Base-by-base conservation (phyloP, 2,329 filamentous ascomycete species). In the Colletotrichum scovillei region DNA sequence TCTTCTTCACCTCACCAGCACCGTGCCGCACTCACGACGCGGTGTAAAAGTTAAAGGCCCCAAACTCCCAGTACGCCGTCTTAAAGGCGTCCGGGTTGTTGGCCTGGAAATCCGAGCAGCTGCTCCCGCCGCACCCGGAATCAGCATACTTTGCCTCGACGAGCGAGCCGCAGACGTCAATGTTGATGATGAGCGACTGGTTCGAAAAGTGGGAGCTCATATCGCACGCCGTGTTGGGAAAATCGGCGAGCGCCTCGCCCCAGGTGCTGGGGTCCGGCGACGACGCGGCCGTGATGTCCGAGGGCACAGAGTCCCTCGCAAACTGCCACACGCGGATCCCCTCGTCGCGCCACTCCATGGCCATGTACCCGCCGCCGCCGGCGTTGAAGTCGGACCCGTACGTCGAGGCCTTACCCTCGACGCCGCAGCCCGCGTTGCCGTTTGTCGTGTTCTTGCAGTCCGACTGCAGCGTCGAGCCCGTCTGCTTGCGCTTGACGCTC, bases 261-360 rank as follows among this genome's bases (percentile, higher is more conserved):
- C 92, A 94, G 2, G 83, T 82, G 60, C 85, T 87, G 0, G 92
- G 91, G 75, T 93, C 86, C 0, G 92, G 92, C 57, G 77, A 84
- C 63, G 83, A 80, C 73, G 78, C 77, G 1, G 82, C 42, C 42
- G 42, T 80, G 73, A 93, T 87, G 76, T 92, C 89, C 16, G 76
- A 62, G 1, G 90, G 90, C 16, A 91, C 83, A 1, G 78, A 78
- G 58, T 76, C 77, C 28, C 88, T 83, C 0, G 79, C 80, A 76
- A 91, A 92, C 82, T 90, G 88, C 91, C 91, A 92, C 76, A 90
- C 84, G 30, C 91, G 87, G 75, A 93, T 92, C 1, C 91, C 91
- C 24, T 85, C 89, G 19, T 84, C 77, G 24, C 91, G 87, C 81
- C 90, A 88, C 80, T 93, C 91, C 75, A 92, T 82, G 9, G 90